Conservation (phyloP, 164 flowering plant genomes). For the Dillenia suffruticosa region DNA sequence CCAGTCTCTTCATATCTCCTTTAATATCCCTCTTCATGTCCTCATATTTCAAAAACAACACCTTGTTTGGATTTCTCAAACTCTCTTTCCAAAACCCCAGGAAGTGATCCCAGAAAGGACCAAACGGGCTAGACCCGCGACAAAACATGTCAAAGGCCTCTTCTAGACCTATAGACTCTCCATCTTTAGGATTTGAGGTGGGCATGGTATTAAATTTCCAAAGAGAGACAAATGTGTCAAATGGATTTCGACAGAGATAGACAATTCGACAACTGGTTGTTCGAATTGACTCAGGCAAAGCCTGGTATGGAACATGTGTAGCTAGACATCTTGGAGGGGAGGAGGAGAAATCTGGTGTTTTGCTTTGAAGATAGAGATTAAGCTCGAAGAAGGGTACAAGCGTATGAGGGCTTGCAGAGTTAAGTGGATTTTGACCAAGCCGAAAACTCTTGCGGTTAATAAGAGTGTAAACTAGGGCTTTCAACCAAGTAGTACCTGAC, state of each 20-base stretch:
- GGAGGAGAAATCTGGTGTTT: constrained; percentile 4
- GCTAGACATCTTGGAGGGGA: constrained; percentile 17
- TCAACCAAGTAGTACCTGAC: constrained; percentile 43
- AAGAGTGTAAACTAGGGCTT: constrained; percentile 21
- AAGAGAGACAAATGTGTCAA: constrained; percentile 13
- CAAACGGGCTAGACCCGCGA: constrained; percentile 6
- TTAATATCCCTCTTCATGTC: constrained; percentile 15
- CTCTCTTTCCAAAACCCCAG: constrained; percentile 11
- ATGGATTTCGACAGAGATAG: constrained; percentile 21
- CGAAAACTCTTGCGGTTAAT: constrained; percentile 9
- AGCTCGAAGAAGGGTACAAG: constrained; percentile 18
- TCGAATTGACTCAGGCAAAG: constrained; percentile 15
- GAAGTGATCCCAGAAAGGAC: constrained; percentile 18
- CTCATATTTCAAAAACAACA: constrained; percentile 22
- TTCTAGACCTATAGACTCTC: neutral
- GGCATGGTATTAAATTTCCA: constrained; percentile 10
- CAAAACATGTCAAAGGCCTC: constrained; percentile 15
- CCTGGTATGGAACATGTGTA: constrained; percentile 12
- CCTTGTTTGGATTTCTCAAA: constrained; percentile 7
- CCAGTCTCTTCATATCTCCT: constrained; percentile 12
- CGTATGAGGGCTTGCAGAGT: constrained; percentile 17
- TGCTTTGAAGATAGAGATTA: neutral
- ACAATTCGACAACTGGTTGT: constrained; percentile 12
- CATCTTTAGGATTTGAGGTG: neutral
- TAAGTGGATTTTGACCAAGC: constrained; percentile 3